Evolutionary conservation across 768 basidiomycete genomes (phyloP).

Genomic region (Paxillus involutus): DNA sequence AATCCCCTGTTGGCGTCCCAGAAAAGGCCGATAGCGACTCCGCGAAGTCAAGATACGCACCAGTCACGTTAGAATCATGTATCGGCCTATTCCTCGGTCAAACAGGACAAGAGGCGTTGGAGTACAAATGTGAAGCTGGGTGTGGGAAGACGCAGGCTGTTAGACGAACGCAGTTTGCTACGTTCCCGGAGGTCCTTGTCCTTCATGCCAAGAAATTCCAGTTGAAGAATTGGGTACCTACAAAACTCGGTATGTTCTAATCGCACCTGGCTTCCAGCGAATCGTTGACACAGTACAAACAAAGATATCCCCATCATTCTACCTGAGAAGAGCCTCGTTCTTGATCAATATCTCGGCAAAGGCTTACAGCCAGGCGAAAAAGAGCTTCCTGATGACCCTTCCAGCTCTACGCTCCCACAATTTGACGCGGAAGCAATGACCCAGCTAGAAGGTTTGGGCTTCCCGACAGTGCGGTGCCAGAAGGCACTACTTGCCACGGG

Average conservation of each 20-base stretch:
- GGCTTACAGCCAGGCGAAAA: conserved; percentile 72
- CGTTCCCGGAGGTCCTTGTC: conserved; percentile 86
- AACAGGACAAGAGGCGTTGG: conserved; percentile 62
- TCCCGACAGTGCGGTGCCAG: conserved; percentile 81
- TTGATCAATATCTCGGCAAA: conserved; percentile 64
- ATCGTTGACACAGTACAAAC: background rate
- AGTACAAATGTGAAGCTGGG: conserved; percentile 82
- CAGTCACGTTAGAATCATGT: conserved; percentile 61
- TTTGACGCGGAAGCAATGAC: conserved; percentile 76
- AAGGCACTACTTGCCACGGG: conserved; percentile 91
- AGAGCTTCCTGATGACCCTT: conserved; percentile 59
- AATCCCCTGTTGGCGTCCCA: background rate
- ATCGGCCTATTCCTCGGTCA: conserved; percentile 47
- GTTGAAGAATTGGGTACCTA: conserved; percentile 94
- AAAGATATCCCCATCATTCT: conserved; percentile 85
- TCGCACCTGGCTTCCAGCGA: background rate
- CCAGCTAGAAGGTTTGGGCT: conserved; percentile 88
- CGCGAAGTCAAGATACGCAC: conserved; percentile 59
- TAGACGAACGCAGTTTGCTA: conserved; percentile 76
- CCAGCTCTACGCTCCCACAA: conserved; percentile 47
- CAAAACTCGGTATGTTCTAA: conserved; percentile 73
- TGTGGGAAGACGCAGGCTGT: conserved; percentile 60
- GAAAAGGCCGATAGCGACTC: conserved; percentile 2
- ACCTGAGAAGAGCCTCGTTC: conserved; percentile 57
- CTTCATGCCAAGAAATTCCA: conserved; percentile 94